A percentile compares a stretch with the other conserved stretches of the same genome.
Evolutionary conservation across 352 stramenopile genomes (phyloP).

Genomic region (Globisporangium lucens): DNA sequence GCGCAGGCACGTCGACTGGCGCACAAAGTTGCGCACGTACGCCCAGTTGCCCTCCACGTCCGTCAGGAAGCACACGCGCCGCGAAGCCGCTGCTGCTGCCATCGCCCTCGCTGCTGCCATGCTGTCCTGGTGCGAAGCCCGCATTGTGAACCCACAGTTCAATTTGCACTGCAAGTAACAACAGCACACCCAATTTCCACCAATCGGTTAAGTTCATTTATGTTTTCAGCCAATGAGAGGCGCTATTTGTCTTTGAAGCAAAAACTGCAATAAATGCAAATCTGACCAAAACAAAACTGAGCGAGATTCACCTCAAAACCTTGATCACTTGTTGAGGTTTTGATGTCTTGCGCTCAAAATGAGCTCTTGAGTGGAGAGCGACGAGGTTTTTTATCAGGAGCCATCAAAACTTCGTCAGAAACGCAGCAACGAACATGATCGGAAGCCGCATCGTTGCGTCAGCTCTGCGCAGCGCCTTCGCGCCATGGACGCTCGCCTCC

Average conservation of each 20-base stretch:
- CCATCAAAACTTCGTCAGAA: constrained; percentile 17
- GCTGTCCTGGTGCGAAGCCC: not conserved
- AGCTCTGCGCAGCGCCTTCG: constrained; percentile 33
- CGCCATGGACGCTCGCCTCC: constrained; percentile 31
- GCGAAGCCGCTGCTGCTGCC: constrained; percentile 10
- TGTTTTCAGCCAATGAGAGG: constrained; percentile 3
- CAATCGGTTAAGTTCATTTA: not conserved
- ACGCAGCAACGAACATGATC: constrained; percentile 17
- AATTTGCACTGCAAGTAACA: not conserved
- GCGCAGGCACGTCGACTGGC: constrained; percentile 56
- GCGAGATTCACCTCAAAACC: constrained; percentile 3
- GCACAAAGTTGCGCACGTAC: constrained; percentile 67
- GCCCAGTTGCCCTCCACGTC: constrained; percentile 81
- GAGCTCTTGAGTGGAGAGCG: not conserved
- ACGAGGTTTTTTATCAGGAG: constrained; percentile 3
- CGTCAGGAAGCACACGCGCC: constrained; percentile 68
- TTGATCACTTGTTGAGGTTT: not conserved
- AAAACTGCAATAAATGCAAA: not conserved
- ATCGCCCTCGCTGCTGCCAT: not conserved
- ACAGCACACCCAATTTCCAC: not conserved
- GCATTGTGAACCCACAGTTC: constrained; percentile 4
- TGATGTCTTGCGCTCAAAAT: too few species aligned
- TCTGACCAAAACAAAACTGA: not conserved
- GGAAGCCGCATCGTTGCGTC: constrained; percentile 19
- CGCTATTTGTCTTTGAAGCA: not conserved